These are phyloP conservation scores for Pleurotus pulmonarius DNA, from an alignment of 768 basidiomycete genomes.

Conservation along the genomic window DNA sequence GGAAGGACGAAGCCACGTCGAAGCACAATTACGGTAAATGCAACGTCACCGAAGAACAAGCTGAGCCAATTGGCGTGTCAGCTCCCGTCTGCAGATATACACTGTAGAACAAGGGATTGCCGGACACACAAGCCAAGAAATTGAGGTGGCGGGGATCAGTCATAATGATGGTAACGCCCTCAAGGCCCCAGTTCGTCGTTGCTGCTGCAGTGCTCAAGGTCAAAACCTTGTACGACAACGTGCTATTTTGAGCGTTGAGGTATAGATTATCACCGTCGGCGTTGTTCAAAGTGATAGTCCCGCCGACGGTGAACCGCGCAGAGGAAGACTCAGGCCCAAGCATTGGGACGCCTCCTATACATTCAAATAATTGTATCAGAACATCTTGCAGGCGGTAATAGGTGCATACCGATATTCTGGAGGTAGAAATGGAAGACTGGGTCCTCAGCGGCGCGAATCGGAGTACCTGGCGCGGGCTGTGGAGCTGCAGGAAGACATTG, in stretches of 20 bases:
- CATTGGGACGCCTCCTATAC: slow-evolving; percentile 39
- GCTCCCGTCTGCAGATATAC: slow-evolving; percentile 50
- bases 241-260: slow-evolving; percentile 41
- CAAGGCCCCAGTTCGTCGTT: slow-evolving; percentile 53
- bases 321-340: slow-evolving; percentile 50
- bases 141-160: slow-evolving; percentile 49
- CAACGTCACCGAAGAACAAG: slow-evolving; percentile 35
- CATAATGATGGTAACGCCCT: slow-evolving; percentile 58
- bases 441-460: slow-evolving; percentile 48
- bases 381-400: too few relatives aligned
- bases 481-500: slow-evolving; percentile 44
- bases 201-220: slow-evolving; percentile 40
- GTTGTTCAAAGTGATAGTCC: slow-evolving; percentile 41
- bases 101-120: slow-evolving; percentile 34
- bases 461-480: slow-evolving; percentile 32
- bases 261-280: slow-evolving; percentile 38
- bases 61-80: slow-evolving; percentile 36
- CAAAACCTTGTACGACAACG: slow-evolving; percentile 46
- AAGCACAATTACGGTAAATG: slow-evolving; percentile 43
- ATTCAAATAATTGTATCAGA: too few relatives aligned
- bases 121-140: slow-evolving; percentile 49
- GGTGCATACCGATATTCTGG: slow-evolving; percentile 35
- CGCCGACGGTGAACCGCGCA: slow-evolving; percentile 46
- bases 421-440: slow-evolving; percentile 58
- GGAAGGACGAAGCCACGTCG: too few relatives aligned